Percentiles rank a stretch among this genome's conserved stretches.
Evolutionary conservation across 116 monocot genomes (phyloP).

Genomic region (Iris pallida): DNA sequence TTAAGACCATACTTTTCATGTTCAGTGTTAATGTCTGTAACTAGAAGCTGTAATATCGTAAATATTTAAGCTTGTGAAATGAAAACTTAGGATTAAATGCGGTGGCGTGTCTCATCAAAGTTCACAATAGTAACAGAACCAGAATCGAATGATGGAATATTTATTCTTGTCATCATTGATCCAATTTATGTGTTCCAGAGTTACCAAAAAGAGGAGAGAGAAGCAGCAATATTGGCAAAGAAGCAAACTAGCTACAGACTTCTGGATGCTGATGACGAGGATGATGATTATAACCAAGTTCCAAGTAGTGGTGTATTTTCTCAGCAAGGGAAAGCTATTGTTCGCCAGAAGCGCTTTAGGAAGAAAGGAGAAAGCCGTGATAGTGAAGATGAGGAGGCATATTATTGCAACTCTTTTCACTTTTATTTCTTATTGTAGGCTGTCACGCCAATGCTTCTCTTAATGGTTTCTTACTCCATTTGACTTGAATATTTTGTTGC

Average conservation of each 20-base stretch:
- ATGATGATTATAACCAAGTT: slow-evolving; percentile 20
- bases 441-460: slow-evolving; percentile 4
- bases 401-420: slow-evolving; percentile 5
- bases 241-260: slow-evolving; percentile 80
- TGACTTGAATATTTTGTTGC: slow-evolving; percentile 20
- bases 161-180: not conserved
- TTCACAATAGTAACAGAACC: not conserved
- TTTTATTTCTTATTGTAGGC: slow-evolving; percentile 20
- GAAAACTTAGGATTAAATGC: too few species aligned
- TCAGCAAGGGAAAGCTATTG: slow-evolving; percentile 21
- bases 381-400: slow-evolving; percentile 66
- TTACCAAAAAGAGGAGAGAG: slow-evolving; percentile 74
- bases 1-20: too few species aligned
- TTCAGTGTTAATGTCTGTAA: too few species aligned
- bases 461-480: slow-evolving; percentile 24
- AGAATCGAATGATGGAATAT: not conserved
- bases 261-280: slow-evolving; percentile 74
- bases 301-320: slow-evolving; percentile 6
- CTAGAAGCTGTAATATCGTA: too few species aligned
- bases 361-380: slow-evolving; percentile 46
- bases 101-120: too few species aligned
- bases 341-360: slow-evolving; percentile 49
- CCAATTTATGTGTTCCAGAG: slow-evolving; percentile 24
- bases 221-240: slow-evolving; percentile 58
- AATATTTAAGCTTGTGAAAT: too few species aligned